These are phyloP conservation scores for Lyophyllum shimeji DNA, from an alignment of 768 basidiomycete species.

Conservation along the genomic window DNA sequence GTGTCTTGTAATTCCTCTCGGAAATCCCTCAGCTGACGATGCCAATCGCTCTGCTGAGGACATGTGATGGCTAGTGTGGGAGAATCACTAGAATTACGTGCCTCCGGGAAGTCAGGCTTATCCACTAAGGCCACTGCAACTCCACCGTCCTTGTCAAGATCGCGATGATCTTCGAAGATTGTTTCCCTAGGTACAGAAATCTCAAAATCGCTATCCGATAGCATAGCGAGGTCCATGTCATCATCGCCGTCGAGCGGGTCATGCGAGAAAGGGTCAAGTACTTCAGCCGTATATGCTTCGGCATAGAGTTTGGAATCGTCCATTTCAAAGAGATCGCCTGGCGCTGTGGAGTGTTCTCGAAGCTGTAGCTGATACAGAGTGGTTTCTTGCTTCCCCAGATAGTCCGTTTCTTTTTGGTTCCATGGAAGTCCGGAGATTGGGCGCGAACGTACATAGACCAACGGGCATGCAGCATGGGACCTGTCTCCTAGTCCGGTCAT, in stretches of 20 bases:
- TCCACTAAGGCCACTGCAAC: conserved; percentile 15
- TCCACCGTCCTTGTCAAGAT: conserved; percentile 13
- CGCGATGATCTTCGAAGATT: conserved; percentile 1
- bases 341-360: not conserved
- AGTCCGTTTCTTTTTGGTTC: conserved; percentile 1
- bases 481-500: conserved; percentile 1
- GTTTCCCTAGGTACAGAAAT: conserved; percentile 3
- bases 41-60: conserved; percentile 5
- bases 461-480: conserved; percentile 6
- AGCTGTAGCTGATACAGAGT: not conserved
- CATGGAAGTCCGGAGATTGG: conserved; percentile 5
- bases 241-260: conserved; percentile 5
- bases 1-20: conserved; percentile 11
- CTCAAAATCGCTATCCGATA: conserved; percentile 13
- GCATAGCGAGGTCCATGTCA: conserved; percentile 14
- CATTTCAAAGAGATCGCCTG: not conserved
- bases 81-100: conserved; percentile 10
- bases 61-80: conserved; percentile 19
- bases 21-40: conserved; percentile 11
- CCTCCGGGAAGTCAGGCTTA: conserved; percentile 4
- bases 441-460: conserved; percentile 4
- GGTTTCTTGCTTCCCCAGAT: conserved; percentile 1
- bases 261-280: not conserved
- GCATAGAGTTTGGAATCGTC: not conserved
- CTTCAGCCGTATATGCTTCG: not conserved